Conservation (phyloP, 352 stramenopile species). For the Phytophthora rubi region DNA sequence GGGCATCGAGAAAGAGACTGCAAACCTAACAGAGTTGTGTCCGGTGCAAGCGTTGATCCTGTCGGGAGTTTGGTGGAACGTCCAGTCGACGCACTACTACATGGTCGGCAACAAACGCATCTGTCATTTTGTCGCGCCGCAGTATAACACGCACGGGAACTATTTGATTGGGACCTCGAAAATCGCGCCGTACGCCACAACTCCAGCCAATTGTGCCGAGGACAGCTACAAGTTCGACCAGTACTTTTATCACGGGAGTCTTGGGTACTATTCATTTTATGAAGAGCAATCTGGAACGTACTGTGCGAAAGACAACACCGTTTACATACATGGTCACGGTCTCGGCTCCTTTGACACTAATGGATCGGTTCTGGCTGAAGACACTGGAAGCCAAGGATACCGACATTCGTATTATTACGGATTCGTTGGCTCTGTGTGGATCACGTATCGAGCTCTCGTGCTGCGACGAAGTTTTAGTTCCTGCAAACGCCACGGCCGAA, state of each 20-base stretch:
- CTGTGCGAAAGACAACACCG: constrained; percentile 21
- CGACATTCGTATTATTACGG: constrained; percentile 24
- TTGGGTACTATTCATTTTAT: constrained; percentile 19
- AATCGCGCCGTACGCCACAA: constrained; percentile 1
- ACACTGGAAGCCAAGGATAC: constrained; percentile 16
- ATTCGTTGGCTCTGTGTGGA: constrained; percentile 19
- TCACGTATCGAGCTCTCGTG: constrained; percentile 30
- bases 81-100: constrained; percentile 28
- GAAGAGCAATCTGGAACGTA: constrained; percentile 21
- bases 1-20: background rate
- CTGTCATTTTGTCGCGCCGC: constrained; percentile 29
- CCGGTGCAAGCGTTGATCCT: constrained; percentile 17
- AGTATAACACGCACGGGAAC: constrained; percentile 24
- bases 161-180: constrained; percentile 15
- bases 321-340: constrained; percentile 21
- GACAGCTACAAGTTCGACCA: constrained; percentile 16
- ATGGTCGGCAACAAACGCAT: background rate
- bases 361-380: constrained; percentile 13
- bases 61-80: constrained; percentile 22
- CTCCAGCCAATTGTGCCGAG: constrained; percentile 16
- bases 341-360: constrained; percentile 32
- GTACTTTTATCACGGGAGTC: constrained; percentile 26
- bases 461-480: constrained; percentile 27
- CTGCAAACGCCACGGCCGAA: constrained; percentile 19
- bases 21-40: constrained; percentile 9